Conservation (phyloP, 306 rosid species). For the Medicago truncatula region DNA sequence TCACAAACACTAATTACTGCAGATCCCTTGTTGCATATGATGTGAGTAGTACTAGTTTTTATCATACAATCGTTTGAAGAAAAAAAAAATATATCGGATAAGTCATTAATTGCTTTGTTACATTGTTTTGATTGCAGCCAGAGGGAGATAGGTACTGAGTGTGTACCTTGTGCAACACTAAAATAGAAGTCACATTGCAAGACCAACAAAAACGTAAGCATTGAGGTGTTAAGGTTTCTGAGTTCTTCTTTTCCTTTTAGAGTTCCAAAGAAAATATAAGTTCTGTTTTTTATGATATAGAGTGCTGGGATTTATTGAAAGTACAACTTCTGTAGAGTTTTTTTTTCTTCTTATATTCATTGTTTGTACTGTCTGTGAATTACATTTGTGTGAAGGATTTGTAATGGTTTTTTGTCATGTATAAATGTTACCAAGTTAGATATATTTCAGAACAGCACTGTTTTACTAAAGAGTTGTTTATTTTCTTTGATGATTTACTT, state of each 20-base stretch:
- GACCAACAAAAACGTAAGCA: conserved; percentile 28
- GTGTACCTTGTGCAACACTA: conserved; percentile 34
- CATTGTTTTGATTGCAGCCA: conserved; percentile 57
- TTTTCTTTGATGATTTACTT: neutral
- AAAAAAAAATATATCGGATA: neutral
- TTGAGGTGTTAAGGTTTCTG: conserved; percentile 33
- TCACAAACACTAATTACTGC: conserved; percentile 73
- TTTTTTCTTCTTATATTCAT: conserved; percentile 24
- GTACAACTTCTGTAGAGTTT: conserved; percentile 42
- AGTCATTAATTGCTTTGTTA: neutral
- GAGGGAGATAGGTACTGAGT: conserved; percentile 62
- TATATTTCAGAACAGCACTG: conserved; percentile 1
- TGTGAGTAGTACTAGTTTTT: conserved; percentile 56
- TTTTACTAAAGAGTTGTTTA: neutral
- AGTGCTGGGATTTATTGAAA: conserved; percentile 36
- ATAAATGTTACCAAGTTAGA: conserved; percentile 32
- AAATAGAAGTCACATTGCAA: conserved; percentile 2
- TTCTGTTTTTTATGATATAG: conserved; percentile 37
- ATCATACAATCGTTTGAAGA: neutral
- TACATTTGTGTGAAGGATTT: conserved; percentile 37
- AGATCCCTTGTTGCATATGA: conserved; percentile 68
- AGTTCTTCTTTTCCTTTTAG: conserved; percentile 15
- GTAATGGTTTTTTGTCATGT: conserved; percentile 22
- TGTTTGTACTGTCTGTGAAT: conserved; percentile 31
- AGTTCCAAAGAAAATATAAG: conserved; percentile 12